Conservation (phyloP, 768 basidiomycete species). For the Tylopilus balloui region DNA sequence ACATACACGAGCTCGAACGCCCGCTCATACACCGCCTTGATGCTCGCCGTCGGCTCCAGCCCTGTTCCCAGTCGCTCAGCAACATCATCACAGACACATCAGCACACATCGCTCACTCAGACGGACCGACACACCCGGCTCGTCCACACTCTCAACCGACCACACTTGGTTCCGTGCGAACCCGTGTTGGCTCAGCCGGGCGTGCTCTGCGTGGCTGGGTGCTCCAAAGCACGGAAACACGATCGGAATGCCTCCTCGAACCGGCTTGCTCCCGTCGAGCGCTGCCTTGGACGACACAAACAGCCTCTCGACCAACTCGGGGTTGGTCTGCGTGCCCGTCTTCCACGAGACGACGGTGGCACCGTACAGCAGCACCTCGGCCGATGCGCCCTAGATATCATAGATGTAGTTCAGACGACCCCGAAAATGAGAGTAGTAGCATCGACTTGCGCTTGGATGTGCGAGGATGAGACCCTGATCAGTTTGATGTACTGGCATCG, state of each 20-base stretch:
- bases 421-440: background rate
- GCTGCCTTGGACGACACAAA: conserved; percentile 79
- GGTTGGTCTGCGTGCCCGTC: conserved; percentile 35
- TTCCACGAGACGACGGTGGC: conserved; percentile 90
- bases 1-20: conserved; percentile 75
- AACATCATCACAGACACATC: background rate
- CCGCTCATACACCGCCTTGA: conserved; percentile 53
- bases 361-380: conserved; percentile 70
- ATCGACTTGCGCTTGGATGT: conserved; percentile 53
- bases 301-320: conserved; percentile 56
- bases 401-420: background rate
- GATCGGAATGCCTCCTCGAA: conserved; percentile 53
- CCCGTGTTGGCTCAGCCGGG: conserved; percentile 78
- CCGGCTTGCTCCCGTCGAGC: conserved; percentile 77
- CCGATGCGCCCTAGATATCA: conserved; percentile 53
- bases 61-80: conserved; percentile 35
- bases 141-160: conserved; percentile 65
- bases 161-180: conserved; percentile 81
- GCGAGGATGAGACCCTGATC: conserved; percentile 45
- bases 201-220: conserved; percentile 69
- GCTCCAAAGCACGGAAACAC: conserved; percentile 90
- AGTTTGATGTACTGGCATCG: conserved; percentile 55
- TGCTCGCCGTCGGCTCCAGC: conserved; percentile 57
- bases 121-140: conserved; percentile 68
- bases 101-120: conserved; percentile 51